Base-by-base conservation (phyloP, 2,329 filamentous ascomycete species). In the Ustilaginoidea virens region DNA sequence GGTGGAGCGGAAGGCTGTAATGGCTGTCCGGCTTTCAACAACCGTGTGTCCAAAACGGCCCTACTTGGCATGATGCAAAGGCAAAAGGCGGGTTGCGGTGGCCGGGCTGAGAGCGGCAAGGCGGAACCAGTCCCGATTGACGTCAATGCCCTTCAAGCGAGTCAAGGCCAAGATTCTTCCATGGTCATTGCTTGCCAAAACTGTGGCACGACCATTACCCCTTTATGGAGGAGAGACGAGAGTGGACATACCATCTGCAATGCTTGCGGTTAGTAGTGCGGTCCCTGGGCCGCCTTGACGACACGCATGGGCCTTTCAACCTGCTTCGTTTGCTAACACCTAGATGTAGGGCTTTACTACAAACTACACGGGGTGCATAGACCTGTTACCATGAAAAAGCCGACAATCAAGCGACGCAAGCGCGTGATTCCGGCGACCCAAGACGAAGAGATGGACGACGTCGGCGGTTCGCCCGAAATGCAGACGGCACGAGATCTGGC, bases 351-450 rank as follows among this genome's bases (percentile, higher is more conserved):
- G 4, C 61, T 98, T 3, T 98, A 98, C 52, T 85, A 92, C 59
- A 96, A 96, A 53, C 72, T 98, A 3, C 90, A 98, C 49, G 86
- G 86, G 31, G 75, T 85, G 17, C 87, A 94, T 52, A 71, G 90
- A 23, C 90, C 90, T 0, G 82, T 90, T 5, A 83, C 83, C n/a
- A 96, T 98, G 90, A 98, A 96, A 55, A 96, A 94, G 53, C 80
- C 83, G 3, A 80, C 92, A 16, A 98, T 98, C 51, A 96, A 98
- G 55, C 73, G 90, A 36, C 69, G 90, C 35, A 96, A 96, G 63
- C 76, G 90, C 33, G 85, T 96, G 5, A 86, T 96, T 24, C 86
- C 87, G 12, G 83, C 80, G 12, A 60, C 71, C 16, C 59, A 66
- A 27, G 64, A 61, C 42, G 57, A 58, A 18, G 53, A 63, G 27